Percentiles rank a stretch among this genome's conserved stretches.
phyloP scores from a whole-genome alignment of 2,329 filamentous ascomycete genomes.

The Zasmidium citrigriseum region DNA sequence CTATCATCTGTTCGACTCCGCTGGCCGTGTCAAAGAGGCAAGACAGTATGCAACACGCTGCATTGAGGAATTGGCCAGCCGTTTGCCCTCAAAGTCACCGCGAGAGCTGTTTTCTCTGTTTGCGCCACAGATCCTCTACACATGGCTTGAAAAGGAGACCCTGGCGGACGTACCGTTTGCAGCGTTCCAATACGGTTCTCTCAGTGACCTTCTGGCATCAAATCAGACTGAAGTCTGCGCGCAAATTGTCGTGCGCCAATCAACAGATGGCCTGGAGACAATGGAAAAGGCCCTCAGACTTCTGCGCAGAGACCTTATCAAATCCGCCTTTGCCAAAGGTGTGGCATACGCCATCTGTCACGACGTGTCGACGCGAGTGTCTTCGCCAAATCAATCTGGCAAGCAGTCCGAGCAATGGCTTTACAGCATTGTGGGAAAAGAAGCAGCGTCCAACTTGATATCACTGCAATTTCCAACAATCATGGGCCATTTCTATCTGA shows the following conservation, averaged over 20 bases:
- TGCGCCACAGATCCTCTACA: constrained; percentile 84
- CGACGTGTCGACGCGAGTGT: constrained; percentile 54
- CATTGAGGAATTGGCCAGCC: constrained; percentile 64
- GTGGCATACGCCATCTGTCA: constrained; percentile 82
- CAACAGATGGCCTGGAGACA: constrained; percentile 62
- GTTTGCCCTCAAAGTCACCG: constrained; percentile 65
- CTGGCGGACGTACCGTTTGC: constrained; percentile 75
- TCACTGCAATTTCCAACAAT: constrained; percentile 74
- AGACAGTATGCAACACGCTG: constrained; percentile 72
- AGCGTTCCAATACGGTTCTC: constrained; percentile 76
- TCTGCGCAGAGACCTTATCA: constrained; percentile 60
- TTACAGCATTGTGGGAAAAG: constrained; percentile 63
- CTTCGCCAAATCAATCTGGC: constrained; percentile 21
- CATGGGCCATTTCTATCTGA: constrained; percentile 72
- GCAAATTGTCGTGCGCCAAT: constrained; percentile 78
- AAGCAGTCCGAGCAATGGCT: constrained; percentile 41
- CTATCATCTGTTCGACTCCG: constrained; percentile 92
- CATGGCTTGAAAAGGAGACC: constrained; percentile 71
- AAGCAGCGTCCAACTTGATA: constrained; percentile 61
- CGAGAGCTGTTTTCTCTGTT: constrained; percentile 79
- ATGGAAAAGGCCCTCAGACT: constrained; percentile 61
- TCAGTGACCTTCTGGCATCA: constrained; percentile 69
- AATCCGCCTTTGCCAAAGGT: constrained; percentile 71
- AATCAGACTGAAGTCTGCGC: constrained; percentile 77
- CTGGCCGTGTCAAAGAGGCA: constrained; percentile 68